Percentiles rank a stretch among this genome's conserved stretches.
Conservation (phyloP, 1,139 yeast species). For the Scheffersomyces parashehatae region DNA sequence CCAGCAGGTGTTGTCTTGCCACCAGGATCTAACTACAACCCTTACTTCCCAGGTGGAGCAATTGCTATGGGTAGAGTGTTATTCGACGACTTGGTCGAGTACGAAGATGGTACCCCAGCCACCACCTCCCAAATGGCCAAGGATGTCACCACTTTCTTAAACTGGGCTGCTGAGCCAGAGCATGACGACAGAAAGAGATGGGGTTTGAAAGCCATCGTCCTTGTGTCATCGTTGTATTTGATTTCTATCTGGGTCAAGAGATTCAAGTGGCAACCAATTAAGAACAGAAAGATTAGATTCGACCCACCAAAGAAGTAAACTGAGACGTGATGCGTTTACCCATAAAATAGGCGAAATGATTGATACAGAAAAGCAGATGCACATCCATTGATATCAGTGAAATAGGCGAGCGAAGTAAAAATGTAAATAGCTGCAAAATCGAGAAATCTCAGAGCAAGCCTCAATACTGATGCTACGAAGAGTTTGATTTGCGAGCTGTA, state of each 20-base stretch:
- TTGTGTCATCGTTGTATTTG: constrained; percentile 78
- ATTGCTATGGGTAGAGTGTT: constrained; percentile 99
- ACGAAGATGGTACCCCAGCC: constrained; percentile 98
- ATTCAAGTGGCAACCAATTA: constrained; percentile 97
- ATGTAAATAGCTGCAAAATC: no score
- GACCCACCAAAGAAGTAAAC: constrained; percentile 79
- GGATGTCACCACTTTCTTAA: constrained; percentile 92
- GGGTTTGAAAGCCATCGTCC: constrained; percentile 90
- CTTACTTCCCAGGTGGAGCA: constrained; percentile 99
- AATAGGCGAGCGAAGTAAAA: no score
- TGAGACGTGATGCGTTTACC: background rate
- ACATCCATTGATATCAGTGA: no score
- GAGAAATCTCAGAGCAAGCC: no score
- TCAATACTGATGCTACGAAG: no score
- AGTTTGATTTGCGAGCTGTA: no score
- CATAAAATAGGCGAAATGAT: no score
- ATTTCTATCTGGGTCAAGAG: constrained; percentile 91
- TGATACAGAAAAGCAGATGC: no score
- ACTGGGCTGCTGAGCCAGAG: constrained; percentile 99
- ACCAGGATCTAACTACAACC: constrained; percentile 95
- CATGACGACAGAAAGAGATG: constrained; percentile 97
- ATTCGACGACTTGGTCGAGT: constrained; percentile 96
- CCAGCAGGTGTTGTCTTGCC: constrained; percentile 97
- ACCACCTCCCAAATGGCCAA: constrained; percentile 99
- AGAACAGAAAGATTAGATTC: constrained; percentile 92